Evolutionary conservation across 2,329 filamentous ascomycete species (phyloP).

Genomic region (Colletotrichum magnum): DNA sequence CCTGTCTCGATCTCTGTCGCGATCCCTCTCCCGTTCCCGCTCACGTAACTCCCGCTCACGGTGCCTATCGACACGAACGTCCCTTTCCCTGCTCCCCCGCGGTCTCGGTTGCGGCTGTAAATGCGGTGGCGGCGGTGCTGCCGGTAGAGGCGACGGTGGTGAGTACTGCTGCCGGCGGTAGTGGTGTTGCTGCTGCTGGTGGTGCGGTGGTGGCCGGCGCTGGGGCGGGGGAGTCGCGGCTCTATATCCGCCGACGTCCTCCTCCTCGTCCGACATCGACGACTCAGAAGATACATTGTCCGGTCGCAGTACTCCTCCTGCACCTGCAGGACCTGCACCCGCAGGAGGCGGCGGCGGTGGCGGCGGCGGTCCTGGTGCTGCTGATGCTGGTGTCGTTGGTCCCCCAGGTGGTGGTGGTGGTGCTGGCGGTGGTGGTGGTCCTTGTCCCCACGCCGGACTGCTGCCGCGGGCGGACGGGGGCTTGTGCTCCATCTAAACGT

Average conservation of each 20-base stretch:
- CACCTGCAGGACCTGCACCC: not conserved
- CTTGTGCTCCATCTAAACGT: slow-evolving; percentile 23
- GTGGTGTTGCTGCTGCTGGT: slow-evolving; percentile 5
- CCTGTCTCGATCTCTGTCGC: slow-evolving; percentile 34
- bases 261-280: slow-evolving; percentile 37
- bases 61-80: slow-evolving; percentile 17
- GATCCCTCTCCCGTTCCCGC: slow-evolving; percentile 22
- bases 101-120: not conserved
- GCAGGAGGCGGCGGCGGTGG: no score
- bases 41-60: slow-evolving; percentile 24
- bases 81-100: slow-evolving; percentile 25
- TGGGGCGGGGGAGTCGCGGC: slow-evolving; percentile 32
- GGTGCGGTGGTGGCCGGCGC: slow-evolving; percentile 4
- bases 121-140: slow-evolving; percentile 12
- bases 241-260: slow-evolving; percentile 30
- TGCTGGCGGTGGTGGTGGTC: slow-evolving; percentile 14
- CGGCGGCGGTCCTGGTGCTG: no score
- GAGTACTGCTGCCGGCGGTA: not conserved
- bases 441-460: slow-evolving; percentile 10
- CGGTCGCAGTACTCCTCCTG: slow-evolving; percentile 1
- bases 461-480: slow-evolving; percentile 30
- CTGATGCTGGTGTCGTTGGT: no score
- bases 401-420: not conserved
- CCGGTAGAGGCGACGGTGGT: not conserved
- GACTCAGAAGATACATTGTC: slow-evolving; percentile 22